phyloP scores from a whole-genome alignment of 2,329 filamentous ascomycete genomes.

The Monosporascus sp. region DNA sequence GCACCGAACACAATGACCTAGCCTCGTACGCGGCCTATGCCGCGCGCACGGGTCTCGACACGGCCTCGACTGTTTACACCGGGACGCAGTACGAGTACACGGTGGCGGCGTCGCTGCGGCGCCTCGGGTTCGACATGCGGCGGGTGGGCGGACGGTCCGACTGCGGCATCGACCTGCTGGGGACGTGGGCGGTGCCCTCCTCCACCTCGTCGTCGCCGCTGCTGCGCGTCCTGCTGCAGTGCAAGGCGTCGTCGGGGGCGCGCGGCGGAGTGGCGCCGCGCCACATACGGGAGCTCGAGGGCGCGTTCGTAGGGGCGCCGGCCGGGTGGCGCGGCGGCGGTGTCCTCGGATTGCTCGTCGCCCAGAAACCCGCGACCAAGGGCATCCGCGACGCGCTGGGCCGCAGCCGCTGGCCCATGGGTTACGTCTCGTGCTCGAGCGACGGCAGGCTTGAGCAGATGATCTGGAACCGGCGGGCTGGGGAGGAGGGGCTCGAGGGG shows the following conservation, averaged over 20 bases:
- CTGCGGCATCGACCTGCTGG: slow-evolving; percentile 69
- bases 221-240: slow-evolving; percentile 55
- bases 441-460: slow-evolving; percentile 61
- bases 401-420: slow-evolving; percentile 64
- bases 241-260: slow-evolving; percentile 55
- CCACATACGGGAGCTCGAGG: slow-evolving; percentile 70
- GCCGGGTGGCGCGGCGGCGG: slow-evolving; percentile 58
- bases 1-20: slow-evolving; percentile 56
- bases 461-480: slow-evolving; percentile 65
- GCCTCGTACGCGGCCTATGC: slow-evolving; percentile 62
- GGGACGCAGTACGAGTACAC: slow-evolving; percentile 78
- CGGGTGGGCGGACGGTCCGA: slow-evolving; percentile 64
- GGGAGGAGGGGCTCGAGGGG: slow-evolving; percentile 57
- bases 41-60: slow-evolving; percentile 47
- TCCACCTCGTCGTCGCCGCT: slow-evolving; percentile 22
- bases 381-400: slow-evolving; percentile 71
- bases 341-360: slow-evolving; percentile 67
- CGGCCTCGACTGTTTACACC: slow-evolving; percentile 55
- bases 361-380: slow-evolving; percentile 65
- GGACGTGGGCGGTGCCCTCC: slow-evolving; percentile 59
- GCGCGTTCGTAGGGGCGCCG: slow-evolving; percentile 70
- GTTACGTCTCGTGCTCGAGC: slow-evolving; percentile 58
- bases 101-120: slow-evolving; percentile 48
- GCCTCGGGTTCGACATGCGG: slow-evolving; percentile 58
- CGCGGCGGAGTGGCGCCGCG: slow-evolving; percentile 46